Evolutionary conservation across 345 rosid species (phyloP).

Genomic region (Boechera divaricarpa): DNA sequence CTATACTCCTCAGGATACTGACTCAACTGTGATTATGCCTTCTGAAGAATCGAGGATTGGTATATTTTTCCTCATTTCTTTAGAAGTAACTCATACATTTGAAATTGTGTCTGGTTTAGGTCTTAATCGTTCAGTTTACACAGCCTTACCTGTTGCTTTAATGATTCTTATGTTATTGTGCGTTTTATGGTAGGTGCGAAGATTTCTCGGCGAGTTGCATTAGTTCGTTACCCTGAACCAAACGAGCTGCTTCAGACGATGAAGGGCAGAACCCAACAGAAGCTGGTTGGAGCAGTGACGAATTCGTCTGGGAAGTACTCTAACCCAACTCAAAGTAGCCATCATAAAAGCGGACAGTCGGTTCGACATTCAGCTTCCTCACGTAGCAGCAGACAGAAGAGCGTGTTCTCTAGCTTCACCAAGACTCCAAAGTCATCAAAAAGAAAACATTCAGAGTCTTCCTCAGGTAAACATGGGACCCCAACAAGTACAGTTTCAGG

Average conservation of each 20-base stretch:
- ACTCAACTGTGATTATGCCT: slow-evolving; percentile 62
- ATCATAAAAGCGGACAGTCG: slow-evolving; percentile 42
- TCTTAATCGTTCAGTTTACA: neutral
- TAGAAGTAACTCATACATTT: neutral
- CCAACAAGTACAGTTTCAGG: slow-evolving; percentile 41
- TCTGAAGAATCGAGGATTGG: slow-evolving; percentile 61
- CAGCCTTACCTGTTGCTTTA: neutral
- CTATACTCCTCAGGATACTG: slow-evolving; percentile 55
- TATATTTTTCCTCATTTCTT: slow-evolving; percentile 19
- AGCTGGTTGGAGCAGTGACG: slow-evolving; percentile 46
- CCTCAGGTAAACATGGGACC: slow-evolving; percentile 29
- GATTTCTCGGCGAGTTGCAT: slow-evolving; percentile 62
- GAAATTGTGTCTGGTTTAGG: neutral
- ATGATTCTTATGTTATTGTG: neutral
- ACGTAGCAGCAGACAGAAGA: slow-evolving; percentile 55
- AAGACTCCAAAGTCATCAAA: slow-evolving; percentile 50
- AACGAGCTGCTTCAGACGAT: slow-evolving; percentile 52
- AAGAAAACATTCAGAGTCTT: slow-evolving; percentile 46
- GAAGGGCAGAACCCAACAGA: slow-evolving; percentile 32
- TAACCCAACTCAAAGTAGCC: slow-evolving; percentile 44
- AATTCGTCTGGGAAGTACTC: slow-evolving; percentile 48
- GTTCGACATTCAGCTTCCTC: slow-evolving; percentile 47
- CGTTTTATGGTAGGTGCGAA: slow-evolving; percentile 58
- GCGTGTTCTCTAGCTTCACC: slow-evolving; percentile 41
- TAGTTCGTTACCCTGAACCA: slow-evolving; percentile 72